Base-by-base conservation (phyloP, 768 basidiomycete genomes). In the Sutorius australiensis region DNA sequence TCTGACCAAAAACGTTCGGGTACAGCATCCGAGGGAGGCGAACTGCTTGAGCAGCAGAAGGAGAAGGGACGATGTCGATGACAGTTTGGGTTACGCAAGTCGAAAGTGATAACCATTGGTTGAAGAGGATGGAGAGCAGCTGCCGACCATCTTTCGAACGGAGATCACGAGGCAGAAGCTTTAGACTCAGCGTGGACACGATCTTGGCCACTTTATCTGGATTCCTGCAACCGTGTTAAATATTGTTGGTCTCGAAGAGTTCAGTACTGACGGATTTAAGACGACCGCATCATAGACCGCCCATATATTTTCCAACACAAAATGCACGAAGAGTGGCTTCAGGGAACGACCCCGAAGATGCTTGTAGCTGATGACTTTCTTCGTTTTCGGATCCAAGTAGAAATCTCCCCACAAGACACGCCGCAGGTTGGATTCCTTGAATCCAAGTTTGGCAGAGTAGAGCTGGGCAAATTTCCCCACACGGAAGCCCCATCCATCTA, bases 401-500 rank as follows among this genome's bases (percentile, higher is more conserved):
- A 86, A 98, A 70, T 98, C 97, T 3, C 97, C 97, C 97, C 97
- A 99, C 6, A 99, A 75, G 9, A 93, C 92, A 46, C 83, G 79
- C 53, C 89, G 78, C 34, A 99, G 73, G 63, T 90, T 95, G 6
- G 76, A 76, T 72, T 98, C 95, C 66, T 89, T 89, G 63, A 98
- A 87, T 27, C 91, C 89, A 12, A 99, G 79, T 69, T 95, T 98
- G 36, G 81, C 77, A 0, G 91, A 88, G 69, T 94, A 98, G 9
- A 98, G 75, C 65, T 94, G 86, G 0, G 97, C 93, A 63, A 99
- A 99, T 66, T 92, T 92, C 41, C 87, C 85, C 8, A 98, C 78
- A 40, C 95, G 81, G 73, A 99, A 99, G 0, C 95, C 97, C 95
- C 95, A 98, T 5, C 95, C 94, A 59, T 98, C 93, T 51, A 98